A percentile compares a stretch with the other conserved stretches of the same genome.
Conservation (phyloP, 1,139 yeast genomes). For the Debaryomyces sp. region DNA sequence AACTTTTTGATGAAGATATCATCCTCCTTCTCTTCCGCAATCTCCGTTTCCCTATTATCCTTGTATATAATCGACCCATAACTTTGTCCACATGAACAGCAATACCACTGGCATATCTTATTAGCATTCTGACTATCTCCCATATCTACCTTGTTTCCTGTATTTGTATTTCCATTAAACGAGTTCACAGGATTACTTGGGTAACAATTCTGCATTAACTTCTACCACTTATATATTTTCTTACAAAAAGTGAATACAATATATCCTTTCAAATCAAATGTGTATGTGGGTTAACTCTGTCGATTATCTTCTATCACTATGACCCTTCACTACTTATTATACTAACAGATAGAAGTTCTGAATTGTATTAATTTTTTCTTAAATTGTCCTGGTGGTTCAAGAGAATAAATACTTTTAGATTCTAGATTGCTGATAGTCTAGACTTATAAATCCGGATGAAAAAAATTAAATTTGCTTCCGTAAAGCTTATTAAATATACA, state of each 20-base stretch:
- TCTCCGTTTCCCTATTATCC: conserved; percentile 13
- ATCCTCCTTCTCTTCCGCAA: conserved; percentile 3
- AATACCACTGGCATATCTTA: conserved; percentile 55
- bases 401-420: not conserved
- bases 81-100: conserved; percentile 55
- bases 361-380: not conserved
- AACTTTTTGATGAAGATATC: conserved; percentile 18
- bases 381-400: not conserved
- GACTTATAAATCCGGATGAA: not conserved
- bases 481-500: not conserved
- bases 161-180: not conserved
- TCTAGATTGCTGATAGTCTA: conserved; percentile 4
- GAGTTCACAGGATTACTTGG: not conserved
- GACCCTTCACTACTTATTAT: not conserved
- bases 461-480: not conserved
- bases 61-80: conserved; percentile 45
- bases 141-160: not conserved
- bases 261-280: not conserved
- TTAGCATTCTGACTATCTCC: conserved; percentile 16
- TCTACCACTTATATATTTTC: not conserved
- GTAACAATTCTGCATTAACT: not conserved
- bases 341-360: not conserved
- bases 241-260: not conserved
- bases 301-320: not conserved
- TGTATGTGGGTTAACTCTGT: not conserved